Conservation (phyloP, 129 eudicot genomes). For the Chrysanthemum lavandulifolium region DNA sequence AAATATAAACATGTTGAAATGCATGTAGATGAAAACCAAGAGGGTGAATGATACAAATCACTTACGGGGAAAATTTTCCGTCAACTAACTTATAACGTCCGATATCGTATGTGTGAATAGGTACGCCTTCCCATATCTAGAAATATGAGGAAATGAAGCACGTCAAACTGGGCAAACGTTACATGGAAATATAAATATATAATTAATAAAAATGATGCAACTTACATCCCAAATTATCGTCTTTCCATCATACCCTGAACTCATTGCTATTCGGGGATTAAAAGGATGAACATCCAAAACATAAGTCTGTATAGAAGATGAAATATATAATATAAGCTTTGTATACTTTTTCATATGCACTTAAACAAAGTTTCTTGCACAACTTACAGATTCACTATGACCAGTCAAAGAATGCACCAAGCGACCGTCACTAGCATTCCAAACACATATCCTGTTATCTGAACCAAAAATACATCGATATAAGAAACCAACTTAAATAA, state of each 20-base stretch:
- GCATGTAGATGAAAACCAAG: background rate
- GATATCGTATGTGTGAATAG: constrained; percentile 72
- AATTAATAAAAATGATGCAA: background rate
- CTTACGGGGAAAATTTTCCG: constrained; percentile 99
- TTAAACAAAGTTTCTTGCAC: background rate
- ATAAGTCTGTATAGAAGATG: constrained; percentile 62
- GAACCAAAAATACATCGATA: constrained; percentile 32
- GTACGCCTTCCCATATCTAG: constrained; percentile 99
- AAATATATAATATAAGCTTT: background rate
- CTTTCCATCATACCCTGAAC: constrained; percentile 99
- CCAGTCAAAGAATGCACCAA: constrained; percentile 99
- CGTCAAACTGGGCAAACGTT: constrained; percentile 12
- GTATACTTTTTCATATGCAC: constrained; percentile 8
- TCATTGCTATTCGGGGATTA: constrained; percentile 98
- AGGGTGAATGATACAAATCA: background rate
- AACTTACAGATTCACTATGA: constrained; percentile 91
- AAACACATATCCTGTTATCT: constrained; percentile 99
- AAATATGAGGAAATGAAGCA: constrained; percentile 19
- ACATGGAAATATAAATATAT: background rate
- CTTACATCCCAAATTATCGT: constrained; percentile 99
- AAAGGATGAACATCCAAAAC: constrained; percentile 98
- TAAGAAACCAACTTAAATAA: constrained; percentile 4
- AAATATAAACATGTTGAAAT: constrained; percentile 14
- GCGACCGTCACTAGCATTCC: constrained; percentile 99
- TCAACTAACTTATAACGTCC: constrained; percentile 96